Conservation (phyloP, 2,329 filamentous ascomycete species). For the Sporothrix mexicana region DNA sequence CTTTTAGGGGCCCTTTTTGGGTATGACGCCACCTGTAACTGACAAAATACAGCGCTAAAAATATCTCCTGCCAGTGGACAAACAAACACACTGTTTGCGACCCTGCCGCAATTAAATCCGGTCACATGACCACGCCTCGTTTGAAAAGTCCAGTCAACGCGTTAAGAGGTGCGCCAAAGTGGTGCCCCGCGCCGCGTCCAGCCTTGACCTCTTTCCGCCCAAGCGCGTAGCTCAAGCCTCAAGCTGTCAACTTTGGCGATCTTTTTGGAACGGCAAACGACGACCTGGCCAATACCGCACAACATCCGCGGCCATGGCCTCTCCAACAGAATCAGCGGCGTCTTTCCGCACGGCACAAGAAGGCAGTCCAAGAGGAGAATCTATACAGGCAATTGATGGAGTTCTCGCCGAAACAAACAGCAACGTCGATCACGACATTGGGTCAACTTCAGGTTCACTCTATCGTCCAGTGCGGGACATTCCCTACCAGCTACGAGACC, state of each 20-base stretch:
- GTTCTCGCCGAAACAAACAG: neutral
- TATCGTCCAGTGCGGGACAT: slow-evolving; percentile 64
- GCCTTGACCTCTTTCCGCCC: neutral
- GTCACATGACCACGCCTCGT: slow-evolving; percentile 19
- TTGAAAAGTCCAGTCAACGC: neutral
- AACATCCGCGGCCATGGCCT: neutral
- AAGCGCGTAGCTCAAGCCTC: neutral
- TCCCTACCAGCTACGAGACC: slow-evolving; percentile 67
- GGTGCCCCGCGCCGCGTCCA: slow-evolving; percentile 12
- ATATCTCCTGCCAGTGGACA: neutral
- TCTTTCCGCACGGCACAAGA: slow-evolving; percentile 18
- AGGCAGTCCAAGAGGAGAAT: neutral
- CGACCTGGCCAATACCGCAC: neutral
- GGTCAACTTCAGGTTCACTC: slow-evolving; percentile 31
- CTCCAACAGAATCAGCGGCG: slow-evolving; percentile 1
- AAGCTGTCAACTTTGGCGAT: too few species aligned
- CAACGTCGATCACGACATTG: neutral
- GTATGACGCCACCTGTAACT: neutral
- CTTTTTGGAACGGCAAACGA: neutral
- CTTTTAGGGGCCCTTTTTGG: neutral
- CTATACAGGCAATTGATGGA: neutral
- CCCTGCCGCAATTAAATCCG: neutral
- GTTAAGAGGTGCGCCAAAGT: neutral
- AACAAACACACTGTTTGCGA: neutral
- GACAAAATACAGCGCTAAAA: neutral